Evolutionary conservation across 331 rosid species (phyloP).

Genomic region (Acacia concinna): DNA sequence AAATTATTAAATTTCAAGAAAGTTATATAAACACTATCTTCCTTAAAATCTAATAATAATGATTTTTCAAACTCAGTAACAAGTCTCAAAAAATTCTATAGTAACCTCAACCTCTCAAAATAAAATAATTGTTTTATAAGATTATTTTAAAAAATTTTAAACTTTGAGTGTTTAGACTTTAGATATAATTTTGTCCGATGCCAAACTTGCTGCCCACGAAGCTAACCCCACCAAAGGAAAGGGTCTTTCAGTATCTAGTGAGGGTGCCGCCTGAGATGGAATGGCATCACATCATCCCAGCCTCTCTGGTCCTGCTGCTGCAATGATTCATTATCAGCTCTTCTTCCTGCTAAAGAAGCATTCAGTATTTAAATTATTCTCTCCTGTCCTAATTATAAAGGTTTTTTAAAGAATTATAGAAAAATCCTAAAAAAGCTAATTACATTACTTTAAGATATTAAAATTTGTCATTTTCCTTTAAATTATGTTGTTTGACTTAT

Average conservation of each 20-base stretch:
- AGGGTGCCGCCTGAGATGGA: constrained; percentile 6
- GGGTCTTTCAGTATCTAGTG: constrained; percentile 3
- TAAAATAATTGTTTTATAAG: neutral
- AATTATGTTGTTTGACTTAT: too few species aligned
- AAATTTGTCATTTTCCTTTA: too few species aligned
- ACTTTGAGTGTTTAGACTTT: neutral
- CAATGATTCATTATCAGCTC: constrained; percentile 4
- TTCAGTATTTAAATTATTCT: neutral
- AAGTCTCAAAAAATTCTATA: neutral
- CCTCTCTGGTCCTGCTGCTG: constrained; percentile 17
- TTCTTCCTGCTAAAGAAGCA: neutral
- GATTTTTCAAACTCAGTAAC: neutral
- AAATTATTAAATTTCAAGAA: neutral
- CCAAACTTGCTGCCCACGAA: neutral
- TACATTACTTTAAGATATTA: too few species aligned
- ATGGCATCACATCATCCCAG: constrained; percentile 8
- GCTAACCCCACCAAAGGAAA: neutral
- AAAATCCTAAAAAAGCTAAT: too few species aligned
- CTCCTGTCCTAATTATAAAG: too few species aligned
- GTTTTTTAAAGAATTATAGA: too few species aligned
- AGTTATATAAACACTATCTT: neutral
- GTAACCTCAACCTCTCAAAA: neutral
- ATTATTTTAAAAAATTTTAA: neutral
- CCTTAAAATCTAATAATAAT: neutral
- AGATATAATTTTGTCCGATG: neutral